phyloP scores from a whole-genome alignment of 1,284 basidiomycete genomes.

The Xanthoconium separans region DNA sequence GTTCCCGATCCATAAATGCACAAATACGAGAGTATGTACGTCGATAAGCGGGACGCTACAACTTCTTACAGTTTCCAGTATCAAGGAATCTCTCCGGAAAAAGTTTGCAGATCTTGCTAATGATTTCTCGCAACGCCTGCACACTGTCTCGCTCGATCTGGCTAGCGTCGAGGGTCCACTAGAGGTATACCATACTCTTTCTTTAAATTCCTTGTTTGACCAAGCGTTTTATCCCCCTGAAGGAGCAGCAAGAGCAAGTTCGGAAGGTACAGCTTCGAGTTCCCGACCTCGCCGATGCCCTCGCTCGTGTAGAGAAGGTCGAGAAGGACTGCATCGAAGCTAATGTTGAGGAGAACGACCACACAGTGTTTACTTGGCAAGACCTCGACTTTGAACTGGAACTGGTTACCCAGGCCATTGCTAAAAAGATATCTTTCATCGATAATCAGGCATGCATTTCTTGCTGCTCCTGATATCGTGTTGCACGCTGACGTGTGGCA shows the following conservation, averaged over 20 bases:
- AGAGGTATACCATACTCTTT: constrained; percentile 50
- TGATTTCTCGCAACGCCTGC: constrained; percentile 75
- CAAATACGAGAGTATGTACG: constrained; percentile 81
- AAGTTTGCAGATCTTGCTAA: constrained; percentile 86
- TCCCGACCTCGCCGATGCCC: constrained; percentile 55
- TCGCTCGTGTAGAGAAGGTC: constrained; percentile 55
- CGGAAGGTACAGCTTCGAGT: constrained; percentile 63
- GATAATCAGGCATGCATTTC: constrained; percentile 79
- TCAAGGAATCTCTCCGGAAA: constrained; percentile 85
- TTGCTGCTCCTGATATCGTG: not conserved
- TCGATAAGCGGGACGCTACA: not conserved
- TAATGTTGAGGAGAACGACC: constrained; percentile 97
- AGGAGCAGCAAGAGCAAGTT: constrained; percentile 57
- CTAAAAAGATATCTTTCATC: constrained; percentile 91
- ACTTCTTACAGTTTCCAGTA: constrained; percentile 47
- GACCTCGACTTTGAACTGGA: constrained; percentile 92
- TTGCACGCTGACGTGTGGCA: constrained; percentile 33
- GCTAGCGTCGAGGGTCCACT: constrained; percentile 77
- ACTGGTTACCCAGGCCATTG: constrained; percentile 76
- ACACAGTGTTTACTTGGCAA: constrained; percentile 88
- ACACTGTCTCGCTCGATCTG: constrained; percentile 72
- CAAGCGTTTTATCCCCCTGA: not conserved
- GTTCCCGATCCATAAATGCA: constrained; percentile 87
- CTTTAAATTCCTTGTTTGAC: constrained; percentile 21
- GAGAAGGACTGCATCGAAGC: constrained; percentile 84